Base-by-base conservation (phyloP, 148 eudicot genomes). In the Amaranthus palmeri region DNA sequence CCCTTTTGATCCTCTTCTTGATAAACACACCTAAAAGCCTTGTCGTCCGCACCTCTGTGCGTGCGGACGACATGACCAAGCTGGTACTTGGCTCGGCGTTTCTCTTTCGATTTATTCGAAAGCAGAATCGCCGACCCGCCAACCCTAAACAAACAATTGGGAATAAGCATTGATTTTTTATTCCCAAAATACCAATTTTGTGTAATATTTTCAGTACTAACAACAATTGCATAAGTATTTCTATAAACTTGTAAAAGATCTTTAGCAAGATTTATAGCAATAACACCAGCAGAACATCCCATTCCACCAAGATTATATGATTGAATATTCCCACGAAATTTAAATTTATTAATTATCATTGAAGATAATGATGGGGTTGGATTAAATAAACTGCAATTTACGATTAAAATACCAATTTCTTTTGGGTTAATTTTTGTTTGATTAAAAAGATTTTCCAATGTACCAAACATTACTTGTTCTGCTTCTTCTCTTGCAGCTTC, bases 331-430 rank as follows among this genome's bases (percentile, higher is more conserved):
- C 87, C 86, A 10, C 90, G 65, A 10, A 86, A 59, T 61, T 84
- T 86, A 46, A 82, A 86, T 46, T 70, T 79, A 63, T 86, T 86
- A 0, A 86, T 75, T 7, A 86, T 86, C 90, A 86, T 86, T 9
- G 88, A 86, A 4, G 90, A 86, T 0, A 86, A 66, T 4, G 90
- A 86, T 0, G 90, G 90, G 0, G 90, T 86, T 0, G 90, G 90
- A 43, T 86, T 86, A 69, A 86, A 86, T 10, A 86, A 65, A 49
- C 86, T 82, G 46, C 86, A 86, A 63, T 86, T 86, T 14, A 86
- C 90, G 0, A 86, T 84, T 2, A 86, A 73, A 2, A 86, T 75
- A 1, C 90, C 88, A 14, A 86, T 78, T 11, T 84, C 77, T 42
- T 79, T 86, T 1, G 87, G 87, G 65, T 76, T 84, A 3, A 86